Evolutionary conservation across 2,329 filamentous ascomycete species (phyloP), one percentile per base, ranked within the genome.

Genomic region (Neocatenulostroma microsporum): DNA sequence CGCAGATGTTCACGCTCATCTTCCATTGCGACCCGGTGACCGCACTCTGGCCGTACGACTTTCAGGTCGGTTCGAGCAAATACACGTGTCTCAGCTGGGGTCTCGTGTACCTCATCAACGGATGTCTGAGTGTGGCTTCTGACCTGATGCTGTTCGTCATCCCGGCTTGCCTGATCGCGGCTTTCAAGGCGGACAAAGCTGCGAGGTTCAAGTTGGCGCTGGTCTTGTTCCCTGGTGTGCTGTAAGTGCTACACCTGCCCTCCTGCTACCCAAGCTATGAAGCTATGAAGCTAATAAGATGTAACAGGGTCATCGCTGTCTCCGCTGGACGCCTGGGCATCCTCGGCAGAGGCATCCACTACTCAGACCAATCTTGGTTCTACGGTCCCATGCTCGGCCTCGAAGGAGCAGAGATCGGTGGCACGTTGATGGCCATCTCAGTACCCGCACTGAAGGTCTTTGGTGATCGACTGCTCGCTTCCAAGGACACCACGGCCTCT

Each of bases 1-100:
- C 68, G 0, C 70, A 73, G 38, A 54, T 73, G 9, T 58, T 70
- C 15, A 73, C 38, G 69, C 72, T 41, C 70, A 73, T 50, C 70
- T 18, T 30, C 28, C 28, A 30, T 18, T 30, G 28, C 28, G 10
- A 17, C 7, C 28, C 70, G 0, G 66, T 72, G 0, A 73, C 70
- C 1, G 67, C 60, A 0, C 51, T 69, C 2, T 73, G 70, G 70
- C 70, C 70, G 0, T 73, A 73, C 36, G 60, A 53, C 1, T 73
- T 63, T 60, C 67, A 73, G 44, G 48, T 55, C 0, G 59, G 58
- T 7, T 54, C 48, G 12, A 53, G 51, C 1, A 39, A 58, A 2
- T 73, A 68, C 41, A 58, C 48, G 0, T 73, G 70, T 41, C 41
- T 72, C 21, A 54, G 62, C 12, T 73, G 70, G 70, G 70, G 69